These are phyloP conservation scores for Herpetospermum pedunculosum DNA, from an alignment of 306 rosid species.

Conservation along the genomic window DNA sequence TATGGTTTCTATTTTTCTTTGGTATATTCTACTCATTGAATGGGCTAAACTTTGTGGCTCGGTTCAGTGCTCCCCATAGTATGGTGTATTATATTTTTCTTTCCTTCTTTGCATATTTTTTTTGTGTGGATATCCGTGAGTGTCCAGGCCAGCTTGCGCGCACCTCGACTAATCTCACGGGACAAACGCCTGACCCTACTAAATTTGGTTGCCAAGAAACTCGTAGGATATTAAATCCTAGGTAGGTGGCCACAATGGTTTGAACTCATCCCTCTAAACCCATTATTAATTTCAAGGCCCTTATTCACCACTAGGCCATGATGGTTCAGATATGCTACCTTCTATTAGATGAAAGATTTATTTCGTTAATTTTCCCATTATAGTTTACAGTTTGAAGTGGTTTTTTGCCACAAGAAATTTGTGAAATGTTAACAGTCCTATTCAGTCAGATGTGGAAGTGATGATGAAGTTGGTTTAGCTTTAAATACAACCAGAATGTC, in stretches of 20 bases:
- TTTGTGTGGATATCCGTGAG: no score
- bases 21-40: conserved; percentile 7
- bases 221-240: no score
- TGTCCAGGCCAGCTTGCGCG: no score
- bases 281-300: no score
- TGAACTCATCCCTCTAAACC: no score
- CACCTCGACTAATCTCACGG: no score
- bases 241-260: no score
- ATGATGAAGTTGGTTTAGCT: neutral
- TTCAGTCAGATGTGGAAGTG: neutral
- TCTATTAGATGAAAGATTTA: neutral
- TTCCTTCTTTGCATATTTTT: no score
- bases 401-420: neutral
- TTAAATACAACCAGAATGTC: neutral
- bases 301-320: no score
- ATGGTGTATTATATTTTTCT: neutral
- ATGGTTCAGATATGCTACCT: neutral
- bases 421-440: neutral
- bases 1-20: conserved; percentile 16
- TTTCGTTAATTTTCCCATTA: neutral
- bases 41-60: neutral
- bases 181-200: no score
- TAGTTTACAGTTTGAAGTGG: neutral
- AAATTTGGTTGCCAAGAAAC: no score
- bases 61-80: neutral